A percentile compares a stretch with the other conserved stretches of the same genome.
phyloP scores from a whole-genome alignment of 2,329 filamentous ascomycete species.

The Monosporascus sp. region DNA sequence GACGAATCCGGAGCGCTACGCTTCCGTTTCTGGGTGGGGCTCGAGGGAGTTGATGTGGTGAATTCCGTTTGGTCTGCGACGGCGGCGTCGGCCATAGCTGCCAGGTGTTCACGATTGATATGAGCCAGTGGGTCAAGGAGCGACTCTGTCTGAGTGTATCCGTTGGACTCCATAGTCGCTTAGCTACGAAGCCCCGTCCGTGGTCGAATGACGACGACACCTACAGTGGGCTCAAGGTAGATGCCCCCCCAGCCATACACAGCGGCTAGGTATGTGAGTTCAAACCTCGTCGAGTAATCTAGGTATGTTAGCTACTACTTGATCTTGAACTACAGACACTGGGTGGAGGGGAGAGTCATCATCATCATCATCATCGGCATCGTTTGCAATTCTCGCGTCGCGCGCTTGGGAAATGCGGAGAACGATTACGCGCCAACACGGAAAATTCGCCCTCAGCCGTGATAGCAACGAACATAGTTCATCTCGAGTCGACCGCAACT shows the following conservation, averaged over 20 bases:
- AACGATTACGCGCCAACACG: too few relatives aligned
- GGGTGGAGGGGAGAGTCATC: neutral
- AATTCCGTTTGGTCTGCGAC: conserved; percentile 44
- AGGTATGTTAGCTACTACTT: neutral
- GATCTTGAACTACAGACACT: neutral
- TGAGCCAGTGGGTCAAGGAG: conserved; percentile 26
- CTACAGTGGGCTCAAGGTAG: conserved; percentile 14
- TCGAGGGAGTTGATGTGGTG: conserved; percentile 33
- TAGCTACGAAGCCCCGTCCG: conserved; percentile 7
- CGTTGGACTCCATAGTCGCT: conserved; percentile 26
- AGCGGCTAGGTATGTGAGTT: neutral
- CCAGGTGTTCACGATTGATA: conserved; percentile 28
- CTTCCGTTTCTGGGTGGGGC: conserved; percentile 51
- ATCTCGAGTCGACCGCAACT: too few relatives aligned
- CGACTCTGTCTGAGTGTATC: conserved; percentile 26
- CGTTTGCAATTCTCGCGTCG: neutral
- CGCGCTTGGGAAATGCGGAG: too few relatives aligned
- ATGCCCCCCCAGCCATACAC: conserved; percentile 6
- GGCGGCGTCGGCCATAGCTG: conserved; percentile 43
- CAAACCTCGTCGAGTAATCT: neutral
- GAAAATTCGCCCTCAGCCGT: too few relatives aligned
- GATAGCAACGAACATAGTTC: too few relatives aligned
- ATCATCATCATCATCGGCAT: neutral
- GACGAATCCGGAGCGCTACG: conserved; percentile 40
- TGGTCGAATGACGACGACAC: conserved; percentile 12